Percentiles rank a stretch among this genome's conserved stretches.
Conservation (phyloP, 768 basidiomycete species). For the Auriscalpium microsporum region DNA sequence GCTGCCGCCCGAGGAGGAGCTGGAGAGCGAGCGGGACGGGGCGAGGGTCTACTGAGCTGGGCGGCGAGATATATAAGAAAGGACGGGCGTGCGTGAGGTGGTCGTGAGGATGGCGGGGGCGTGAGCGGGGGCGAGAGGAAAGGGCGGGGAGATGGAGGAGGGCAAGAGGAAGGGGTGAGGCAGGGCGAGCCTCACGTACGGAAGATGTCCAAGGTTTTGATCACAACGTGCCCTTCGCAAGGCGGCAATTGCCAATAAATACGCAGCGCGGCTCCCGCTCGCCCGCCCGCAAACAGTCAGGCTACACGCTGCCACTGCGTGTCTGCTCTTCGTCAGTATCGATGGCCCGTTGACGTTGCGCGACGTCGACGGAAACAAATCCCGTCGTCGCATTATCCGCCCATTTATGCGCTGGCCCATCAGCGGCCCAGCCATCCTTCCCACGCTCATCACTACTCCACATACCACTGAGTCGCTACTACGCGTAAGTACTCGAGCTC, state of each 20-base stretch:
- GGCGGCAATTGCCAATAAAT: constrained; percentile 40
- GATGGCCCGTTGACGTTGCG: background rate
- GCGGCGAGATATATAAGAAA: constrained; percentile 7
- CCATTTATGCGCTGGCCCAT: too few species aligned
- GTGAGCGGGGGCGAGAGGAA: constrained; percentile 17
- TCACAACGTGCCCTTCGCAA: constrained; percentile 69
- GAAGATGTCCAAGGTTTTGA: constrained; percentile 47
- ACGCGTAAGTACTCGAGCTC: too few species aligned
- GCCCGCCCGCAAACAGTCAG: constrained; percentile 6
- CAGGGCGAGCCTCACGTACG: constrained; percentile 41
- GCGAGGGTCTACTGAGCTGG: background rate
- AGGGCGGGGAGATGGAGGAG: constrained; percentile 34
- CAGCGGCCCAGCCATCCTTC: background rate
- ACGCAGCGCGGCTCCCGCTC: constrained; percentile 10
- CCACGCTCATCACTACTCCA: background rate
- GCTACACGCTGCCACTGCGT: background rate
- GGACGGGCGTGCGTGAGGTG: constrained; percentile 10
- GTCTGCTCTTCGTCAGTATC: background rate
- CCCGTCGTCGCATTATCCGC: too few species aligned
- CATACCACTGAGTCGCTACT: too few species aligned
- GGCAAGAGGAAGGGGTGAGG: constrained; percentile 50
- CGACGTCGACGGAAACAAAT: background rate
- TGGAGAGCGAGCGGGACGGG: background rate
- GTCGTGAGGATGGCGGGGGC: background rate
- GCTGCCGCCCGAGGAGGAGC: background rate